A percentile compares a stretch with the other conserved stretches of the same genome.
Evolutionary conservation across 805 yeast species (phyloP).

Genomic region (Saccharomyces eubayanus): DNA sequence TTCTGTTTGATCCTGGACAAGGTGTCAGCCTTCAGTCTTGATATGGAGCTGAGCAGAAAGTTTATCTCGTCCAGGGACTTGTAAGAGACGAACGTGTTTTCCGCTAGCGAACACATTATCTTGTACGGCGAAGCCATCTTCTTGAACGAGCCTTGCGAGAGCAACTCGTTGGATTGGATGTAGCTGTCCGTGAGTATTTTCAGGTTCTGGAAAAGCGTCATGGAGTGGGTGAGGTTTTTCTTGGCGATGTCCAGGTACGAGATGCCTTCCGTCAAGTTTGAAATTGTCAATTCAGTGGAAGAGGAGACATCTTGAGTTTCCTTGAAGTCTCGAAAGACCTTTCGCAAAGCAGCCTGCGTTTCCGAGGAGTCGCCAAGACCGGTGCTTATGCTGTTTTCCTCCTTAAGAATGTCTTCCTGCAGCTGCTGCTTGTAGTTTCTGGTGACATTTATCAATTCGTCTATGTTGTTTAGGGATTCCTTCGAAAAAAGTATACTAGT

Average conservation of each 20-base stretch:
- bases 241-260: slow-evolving; percentile 74
- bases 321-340: slow-evolving; percentile 42
- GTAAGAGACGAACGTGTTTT: slow-evolving; percentile 46
- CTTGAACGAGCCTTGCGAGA: slow-evolving; percentile 12
- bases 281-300: slow-evolving; percentile 54
- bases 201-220: slow-evolving; percentile 78
- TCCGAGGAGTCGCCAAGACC: not conserved
- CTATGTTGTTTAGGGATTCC: slow-evolving; percentile 42
- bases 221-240: slow-evolving; percentile 70
- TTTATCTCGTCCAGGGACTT: slow-evolving; percentile 65
- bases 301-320: slow-evolving; percentile 76
- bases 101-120: slow-evolving; percentile 28
- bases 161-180: slow-evolving; percentile 13
- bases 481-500: slow-evolving; percentile 44
- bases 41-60: slow-evolving; percentile 23
- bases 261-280: slow-evolving; percentile 66
- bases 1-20: slow-evolving; percentile 15
- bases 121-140: slow-evolving; percentile 25
- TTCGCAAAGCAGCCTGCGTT: slow-evolving; percentile 16
- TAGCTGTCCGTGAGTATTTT: slow-evolving; percentile 64
- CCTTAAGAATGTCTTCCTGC: slow-evolving; percentile 36
- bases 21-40: slow-evolving; percentile 21
- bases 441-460: slow-evolving; percentile 42
- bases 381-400: not conserved
- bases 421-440: slow-evolving; percentile 43